Evolutionary conservation across 2,329 filamentous ascomycete species (phyloP).

Genomic region (Rhynchosporium secalis): DNA sequence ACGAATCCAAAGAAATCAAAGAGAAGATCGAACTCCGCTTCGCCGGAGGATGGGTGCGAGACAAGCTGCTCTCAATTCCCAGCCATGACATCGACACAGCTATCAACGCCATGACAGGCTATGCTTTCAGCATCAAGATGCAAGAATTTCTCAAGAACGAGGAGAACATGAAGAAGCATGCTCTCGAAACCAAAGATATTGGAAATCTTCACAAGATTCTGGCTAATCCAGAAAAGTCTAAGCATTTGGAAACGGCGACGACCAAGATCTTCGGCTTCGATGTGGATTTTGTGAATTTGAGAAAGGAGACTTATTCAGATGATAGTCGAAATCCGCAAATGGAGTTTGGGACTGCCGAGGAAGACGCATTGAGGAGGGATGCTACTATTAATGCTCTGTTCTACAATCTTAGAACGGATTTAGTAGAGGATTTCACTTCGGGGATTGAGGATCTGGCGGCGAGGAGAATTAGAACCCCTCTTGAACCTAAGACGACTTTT

Average conservation of each 20-base stretch:
- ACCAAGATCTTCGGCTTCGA: slow-evolving; percentile 83
- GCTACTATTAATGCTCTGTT: slow-evolving; percentile 95
- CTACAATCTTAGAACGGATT: slow-evolving; percentile 80
- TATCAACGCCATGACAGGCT: slow-evolving; percentile 83
- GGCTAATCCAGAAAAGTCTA: slow-evolving; percentile 92
- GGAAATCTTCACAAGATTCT: slow-evolving; percentile 84
- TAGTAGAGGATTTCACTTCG: slow-evolving; percentile 82
- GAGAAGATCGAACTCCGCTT: slow-evolving; percentile 68
- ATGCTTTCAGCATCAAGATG: slow-evolving; percentile 69
- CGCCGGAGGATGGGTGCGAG: slow-evolving; percentile 85
- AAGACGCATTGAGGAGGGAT: slow-evolving; percentile 87
- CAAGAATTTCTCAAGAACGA: slow-evolving; percentile 65
- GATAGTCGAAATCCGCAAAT: slow-evolving; percentile 87
- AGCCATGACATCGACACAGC: slow-evolving; percentile 84
- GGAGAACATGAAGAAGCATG: slow-evolving; percentile 62
- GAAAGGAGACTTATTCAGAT: slow-evolving; percentile 88
- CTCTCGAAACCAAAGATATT: slow-evolving; percentile 57
- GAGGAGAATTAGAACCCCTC: slow-evolving; percentile 77
- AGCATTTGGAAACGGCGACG: slow-evolving; percentile 90
- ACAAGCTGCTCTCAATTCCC: slow-evolving; percentile 71
- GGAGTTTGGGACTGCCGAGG: slow-evolving; percentile 88
- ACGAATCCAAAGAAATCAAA: slow-evolving; percentile 48
- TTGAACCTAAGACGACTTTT: slow-evolving; percentile 89
- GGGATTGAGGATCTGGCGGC: slow-evolving; percentile 74
- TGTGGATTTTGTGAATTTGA: slow-evolving; percentile 90